These are phyloP conservation scores for Nicotiana undulata DNA, from an alignment of 257 asterid genomes.

Conservation along the genomic window DNA sequence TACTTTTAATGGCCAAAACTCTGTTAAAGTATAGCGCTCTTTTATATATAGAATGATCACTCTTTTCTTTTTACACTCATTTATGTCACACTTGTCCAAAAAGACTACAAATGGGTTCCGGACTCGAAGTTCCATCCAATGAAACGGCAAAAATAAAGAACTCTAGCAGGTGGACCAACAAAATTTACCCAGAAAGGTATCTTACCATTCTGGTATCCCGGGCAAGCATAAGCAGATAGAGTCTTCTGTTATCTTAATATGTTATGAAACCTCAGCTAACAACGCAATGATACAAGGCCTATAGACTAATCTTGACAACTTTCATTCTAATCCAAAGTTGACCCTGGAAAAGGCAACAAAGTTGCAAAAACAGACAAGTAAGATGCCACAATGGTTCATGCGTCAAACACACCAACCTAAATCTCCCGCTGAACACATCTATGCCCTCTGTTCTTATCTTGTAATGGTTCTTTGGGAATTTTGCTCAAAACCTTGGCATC, in stretches of 20 bases:
- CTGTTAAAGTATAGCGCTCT: too few relatives aligned
- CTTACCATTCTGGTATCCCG: constrained; percentile 78
- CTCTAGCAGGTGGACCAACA: constrained; percentile 90
- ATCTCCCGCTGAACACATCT: neutral
- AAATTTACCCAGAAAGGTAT: constrained; percentile 81
- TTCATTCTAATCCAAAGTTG: neutral
- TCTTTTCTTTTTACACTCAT: too few relatives aligned
- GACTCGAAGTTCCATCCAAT: too few relatives aligned
- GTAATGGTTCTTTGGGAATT: constrained; percentile 46
- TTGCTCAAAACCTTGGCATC: constrained; percentile 54
- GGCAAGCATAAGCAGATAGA: neutral
- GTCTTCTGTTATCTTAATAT: neutral
- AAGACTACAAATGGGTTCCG: too few relatives aligned
- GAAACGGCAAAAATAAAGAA: too few relatives aligned
- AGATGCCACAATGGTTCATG: neutral
- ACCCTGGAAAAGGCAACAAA: neutral
- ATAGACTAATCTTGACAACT: neutral
- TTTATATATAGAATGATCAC: too few relatives aligned
- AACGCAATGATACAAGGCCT: neutral
- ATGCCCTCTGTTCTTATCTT: constrained; percentile 49
- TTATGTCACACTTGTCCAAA: too few relatives aligned
- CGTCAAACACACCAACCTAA: neutral
- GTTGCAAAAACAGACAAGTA: neutral
- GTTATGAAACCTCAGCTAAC: neutral
- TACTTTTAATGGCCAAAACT: too few relatives aligned